Evolutionary conservation across 2,329 filamentous ascomycete genomes (phyloP).

Genomic region (Cadophora sp.): DNA sequence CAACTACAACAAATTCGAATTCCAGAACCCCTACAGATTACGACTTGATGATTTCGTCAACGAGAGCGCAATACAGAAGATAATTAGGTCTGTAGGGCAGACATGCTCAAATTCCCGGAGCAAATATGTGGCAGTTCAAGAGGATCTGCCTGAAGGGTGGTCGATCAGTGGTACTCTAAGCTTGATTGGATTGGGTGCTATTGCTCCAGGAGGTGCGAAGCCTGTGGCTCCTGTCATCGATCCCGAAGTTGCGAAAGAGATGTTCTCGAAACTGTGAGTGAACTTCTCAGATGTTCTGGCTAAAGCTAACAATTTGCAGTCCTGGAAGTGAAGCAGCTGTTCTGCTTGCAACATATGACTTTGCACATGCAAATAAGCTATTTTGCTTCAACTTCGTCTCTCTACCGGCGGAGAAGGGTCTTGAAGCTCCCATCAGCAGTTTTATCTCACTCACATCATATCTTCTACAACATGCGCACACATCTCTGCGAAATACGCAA

Average conservation of each 20-base stretch:
- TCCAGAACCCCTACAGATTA: conserved; percentile 93
- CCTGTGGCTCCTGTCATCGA: conserved; percentile 69
- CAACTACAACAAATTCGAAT: conserved; percentile 99
- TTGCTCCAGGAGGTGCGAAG: conserved; percentile 73
- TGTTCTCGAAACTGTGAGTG: conserved; percentile 80
- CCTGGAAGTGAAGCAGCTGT: conserved; percentile 81
- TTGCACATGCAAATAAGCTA: conserved; percentile 91
- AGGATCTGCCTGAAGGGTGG: conserved; percentile 92
- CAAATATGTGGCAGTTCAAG: conserved; percentile 84
- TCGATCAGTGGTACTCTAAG: conserved; percentile 79
- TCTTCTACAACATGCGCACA: conserved; percentile 89
- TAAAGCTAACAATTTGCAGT: conserved; percentile 53
- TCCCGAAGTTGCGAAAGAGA: conserved; percentile 79
- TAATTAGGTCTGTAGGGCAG: conserved; percentile 77
- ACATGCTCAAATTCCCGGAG: conserved; percentile 73
- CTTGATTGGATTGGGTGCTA: conserved; percentile 82
- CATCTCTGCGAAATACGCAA: conserved; percentile 76
- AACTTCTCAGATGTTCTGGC: background rate
- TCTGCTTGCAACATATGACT: conserved; percentile 88
- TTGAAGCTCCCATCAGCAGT: conserved; percentile 77
- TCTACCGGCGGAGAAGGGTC: conserved; percentile 64
- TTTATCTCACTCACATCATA: conserved; percentile 93
- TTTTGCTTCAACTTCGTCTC: conserved; percentile 88
- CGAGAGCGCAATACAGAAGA: conserved; percentile 82
- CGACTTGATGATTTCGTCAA: conserved; percentile 96